Evolutionary conservation across 2,329 filamentous ascomycete genomes (phyloP).

Genomic region (Neurospora crassa): DNA sequence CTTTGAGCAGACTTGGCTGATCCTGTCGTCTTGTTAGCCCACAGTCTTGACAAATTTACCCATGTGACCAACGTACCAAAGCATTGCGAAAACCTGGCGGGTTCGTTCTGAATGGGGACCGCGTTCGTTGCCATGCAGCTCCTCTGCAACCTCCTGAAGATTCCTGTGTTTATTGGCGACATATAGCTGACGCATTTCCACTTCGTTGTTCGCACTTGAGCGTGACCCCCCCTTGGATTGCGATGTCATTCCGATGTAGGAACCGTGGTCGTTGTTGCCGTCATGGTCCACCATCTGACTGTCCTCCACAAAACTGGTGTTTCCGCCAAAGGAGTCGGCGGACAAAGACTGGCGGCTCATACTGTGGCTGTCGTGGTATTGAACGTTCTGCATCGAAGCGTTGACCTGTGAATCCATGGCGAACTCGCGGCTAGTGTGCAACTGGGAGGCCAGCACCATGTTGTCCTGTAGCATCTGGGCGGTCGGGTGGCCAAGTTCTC

Average conservation of each 20-base stretch:
- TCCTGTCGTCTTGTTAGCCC: slow-evolving; percentile 37
- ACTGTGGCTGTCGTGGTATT: slow-evolving; percentile 30
- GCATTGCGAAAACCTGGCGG: slow-evolving; percentile 80
- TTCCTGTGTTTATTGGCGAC: slow-evolving; percentile 56
- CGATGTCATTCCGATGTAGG: slow-evolving; percentile 32
- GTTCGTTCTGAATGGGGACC: slow-evolving; percentile 75
- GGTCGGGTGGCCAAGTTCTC: slow-evolving; percentile 30
- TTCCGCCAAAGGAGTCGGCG: slow-evolving; percentile 41
- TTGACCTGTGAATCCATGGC: slow-evolving; percentile 41
- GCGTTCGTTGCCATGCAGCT: slow-evolving; percentile 69
- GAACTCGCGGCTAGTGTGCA: slow-evolving; percentile 41
- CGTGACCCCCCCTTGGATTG: slow-evolving; percentile 48
- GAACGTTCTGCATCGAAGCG: slow-evolving; percentile 33
- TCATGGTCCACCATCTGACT: slow-evolving; percentile 53
- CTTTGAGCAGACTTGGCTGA: slow-evolving; percentile 61
- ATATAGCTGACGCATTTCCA: slow-evolving; percentile 70
- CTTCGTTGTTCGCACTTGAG: slow-evolving; percentile 69
- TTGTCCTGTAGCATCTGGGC: slow-evolving; percentile 47
- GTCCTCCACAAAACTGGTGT: slow-evolving; percentile 49
- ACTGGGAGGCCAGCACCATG: slow-evolving; percentile 48
- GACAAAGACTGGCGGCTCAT: slow-evolving; percentile 41
- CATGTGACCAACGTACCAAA: slow-evolving; percentile 53
- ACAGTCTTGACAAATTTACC: neutral
- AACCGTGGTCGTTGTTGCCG: slow-evolving; percentile 47
- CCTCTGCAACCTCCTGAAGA: slow-evolving; percentile 62